Evolutionary conservation across 768 basidiomycete genomes (phyloP), one percentile per base, ranked within the genome.

Genomic region (Exidia glandulosa): DNA sequence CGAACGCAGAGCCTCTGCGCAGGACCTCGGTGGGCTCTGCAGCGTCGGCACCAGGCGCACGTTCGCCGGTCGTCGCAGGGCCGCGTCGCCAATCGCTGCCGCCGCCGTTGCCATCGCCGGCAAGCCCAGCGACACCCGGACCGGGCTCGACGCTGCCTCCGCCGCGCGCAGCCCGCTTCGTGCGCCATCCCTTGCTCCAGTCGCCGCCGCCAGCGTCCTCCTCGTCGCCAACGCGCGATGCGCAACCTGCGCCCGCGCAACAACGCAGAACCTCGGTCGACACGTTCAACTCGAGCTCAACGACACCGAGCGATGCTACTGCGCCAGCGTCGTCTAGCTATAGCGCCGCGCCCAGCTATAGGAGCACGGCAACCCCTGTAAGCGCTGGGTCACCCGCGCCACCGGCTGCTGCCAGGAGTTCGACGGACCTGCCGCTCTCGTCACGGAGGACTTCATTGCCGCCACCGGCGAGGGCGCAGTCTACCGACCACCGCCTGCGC

Each of bases 101-200:
- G n/a, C 32, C 50, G 23, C 23, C 37, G 33, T 36, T 19, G 13
- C 29, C 13, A 45, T 34, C 56, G 9, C 13, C 37, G 16, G 9
- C 32, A 37, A 29, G 12, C 23, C 2, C 58, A 3, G 32, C 16
- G n/a, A 12, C 19, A 13, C 23, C 13, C 10, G 12, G 19, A 19
- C 19, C 33, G 19, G 33, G 6, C 25, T 54, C 50, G 1, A 27
- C 25, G 23, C 50, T 54, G 16, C 61, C 58, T 19, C 45, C 61
- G 4, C 34, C 61, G 13, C 55, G 52, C 45, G 58, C 61, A 14
- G 61, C 61, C 25, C 61, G 61, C 29, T 62, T 62, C 55, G 29
- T 62, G 27, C 61, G 55, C 3, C 61, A 62, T 36, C 61, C 61
- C 2, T 34, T 62, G 32, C 47, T 62, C 25, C 27, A 29, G 61